Evolutionary conservation across 2,329 filamentous ascomycete species (phyloP), one percentile per base, ranked within the genome.

Genomic region (Cladosporium austrohemisphaericum): DNA sequence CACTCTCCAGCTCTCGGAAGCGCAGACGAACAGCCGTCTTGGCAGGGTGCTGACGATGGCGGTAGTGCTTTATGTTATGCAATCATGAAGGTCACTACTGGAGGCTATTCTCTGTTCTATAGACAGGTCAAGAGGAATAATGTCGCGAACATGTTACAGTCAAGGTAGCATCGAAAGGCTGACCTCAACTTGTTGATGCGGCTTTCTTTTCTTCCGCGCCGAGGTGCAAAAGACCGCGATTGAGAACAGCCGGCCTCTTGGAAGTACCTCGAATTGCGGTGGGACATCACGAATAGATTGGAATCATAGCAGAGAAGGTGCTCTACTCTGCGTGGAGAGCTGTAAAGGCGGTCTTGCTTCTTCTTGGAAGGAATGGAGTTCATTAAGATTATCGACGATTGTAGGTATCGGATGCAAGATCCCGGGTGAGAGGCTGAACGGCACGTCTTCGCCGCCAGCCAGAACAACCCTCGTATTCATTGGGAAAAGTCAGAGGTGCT

Each of bases 401-500:
- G 33, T 41, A 41, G n/a, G 18, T 46, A 13, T 23, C 18, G n/a
- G 43, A 35, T 37, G 22, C 29, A 47, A 38, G 33, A 22, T 45
- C 14, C 19, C 26, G 23, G 23, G 20, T 22, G 9, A 31, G 22
- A 37, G 19, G 25, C 44, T 31, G 33, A 9, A 38, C 44, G 44
- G 44, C 44, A 47, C 25, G 26, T 19, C 22, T 31, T 38, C 23
- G 44, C 44, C 44, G 44, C 9, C 44, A 47, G 33, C 44, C 25
- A 18, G 13, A 9, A 37, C 13, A 38, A 47, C 44, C 44, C 44
- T 47, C 44, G 25, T 4, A 38, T 47, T 37, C 44, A 32, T 28
- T n/a, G 23, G 31, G 16, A 36, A 19, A 50, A 43, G 69, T 97
- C 92, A 97, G 92, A 96, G 88, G 87, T 94, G 85, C 89, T 51